Evolutionary conservation across 140 eudicot species (phyloP).

Genomic region (Eryngium alpinum): DNA sequence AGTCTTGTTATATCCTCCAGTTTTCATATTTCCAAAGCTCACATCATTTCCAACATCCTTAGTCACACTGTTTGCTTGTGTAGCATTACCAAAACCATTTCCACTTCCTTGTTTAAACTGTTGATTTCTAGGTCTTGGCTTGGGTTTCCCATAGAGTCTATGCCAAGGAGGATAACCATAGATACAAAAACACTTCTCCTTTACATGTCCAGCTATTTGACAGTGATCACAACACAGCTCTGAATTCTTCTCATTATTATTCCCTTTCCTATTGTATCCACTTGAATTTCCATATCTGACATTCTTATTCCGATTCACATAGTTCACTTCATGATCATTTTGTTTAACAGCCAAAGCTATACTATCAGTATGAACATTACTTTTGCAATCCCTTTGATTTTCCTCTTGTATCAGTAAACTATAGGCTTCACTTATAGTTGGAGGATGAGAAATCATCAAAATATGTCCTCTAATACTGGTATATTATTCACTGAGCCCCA

Average conservation of each 20-base stretch:
- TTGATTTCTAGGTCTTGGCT: background rate
- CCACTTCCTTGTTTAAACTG: background rate
- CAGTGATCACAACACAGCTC: background rate
- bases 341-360: background rate
- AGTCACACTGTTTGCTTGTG: too few species aligned
- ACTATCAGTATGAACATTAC: background rate
- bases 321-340: too few species aligned
- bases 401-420: background rate
- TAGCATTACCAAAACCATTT: background rate
- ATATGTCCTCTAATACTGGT: background rate
- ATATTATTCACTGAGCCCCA: background rate
- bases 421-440: background rate
- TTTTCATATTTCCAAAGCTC: too few species aligned
- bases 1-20: too few species aligned
- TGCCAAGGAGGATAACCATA: background rate
- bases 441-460: background rate
- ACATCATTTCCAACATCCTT: too few species aligned
- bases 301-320: fast-evolving
- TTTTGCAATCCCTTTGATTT: too few species aligned
- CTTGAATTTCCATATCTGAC: too few species aligned
- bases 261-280: too few species aligned
- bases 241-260: too few species aligned
- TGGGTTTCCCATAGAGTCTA: background rate
- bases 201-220: background rate
- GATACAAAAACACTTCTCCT: background rate